A percentile compares a stretch with the other conserved stretches of the same genome.
These are phyloP conservation scores for Globisporangium perplexum DNA, from an alignment of 352 stramenopile genomes.

Conservation along the genomic window DNA sequence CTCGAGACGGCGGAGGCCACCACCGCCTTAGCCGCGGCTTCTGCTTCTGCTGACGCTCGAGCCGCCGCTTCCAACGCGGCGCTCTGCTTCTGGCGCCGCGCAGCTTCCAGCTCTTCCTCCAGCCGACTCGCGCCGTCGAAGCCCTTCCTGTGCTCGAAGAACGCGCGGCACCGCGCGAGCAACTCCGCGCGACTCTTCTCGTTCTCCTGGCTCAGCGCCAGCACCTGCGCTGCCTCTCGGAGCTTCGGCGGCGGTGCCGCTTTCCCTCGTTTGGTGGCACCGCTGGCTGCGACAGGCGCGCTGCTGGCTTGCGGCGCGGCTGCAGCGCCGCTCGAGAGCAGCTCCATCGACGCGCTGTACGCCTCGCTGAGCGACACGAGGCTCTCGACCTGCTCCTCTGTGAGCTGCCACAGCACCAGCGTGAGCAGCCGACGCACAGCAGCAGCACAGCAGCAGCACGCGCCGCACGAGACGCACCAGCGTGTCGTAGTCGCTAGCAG, in stretches of 20 bases:
- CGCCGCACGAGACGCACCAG: not conserved
- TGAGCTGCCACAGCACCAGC: constrained; percentile 7
- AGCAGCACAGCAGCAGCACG: not conserved
- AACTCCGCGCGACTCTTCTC: constrained; percentile 9
- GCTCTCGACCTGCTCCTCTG: constrained; percentile 6
- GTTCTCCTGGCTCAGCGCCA: constrained; percentile 3
- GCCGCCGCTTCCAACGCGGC: not conserved
- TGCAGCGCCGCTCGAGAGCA: not conserved
- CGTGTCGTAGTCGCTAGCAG: not conserved
- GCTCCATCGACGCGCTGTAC: constrained; percentile 7
- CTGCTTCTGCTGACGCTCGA: not conserved
- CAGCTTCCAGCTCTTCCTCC: not conserved
- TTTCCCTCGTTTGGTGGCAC: not conserved
- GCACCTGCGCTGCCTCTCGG: not conserved
- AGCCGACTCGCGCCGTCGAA: not conserved
- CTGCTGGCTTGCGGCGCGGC: not conserved
- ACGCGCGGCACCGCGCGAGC: constrained; percentile 1
- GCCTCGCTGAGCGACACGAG: not conserved
- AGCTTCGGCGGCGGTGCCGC: not conserved
- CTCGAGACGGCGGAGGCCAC: not conserved
- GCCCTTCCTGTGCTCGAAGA: constrained; percentile 2
- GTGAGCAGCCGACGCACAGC: not conserved
- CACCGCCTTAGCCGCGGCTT: no score
- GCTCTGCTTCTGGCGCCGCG: not conserved
- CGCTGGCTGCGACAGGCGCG: not conserved